Evolutionary conservation across 179 eudicot genomes (phyloP).

Genomic region (Nepenthes alata): DNA sequence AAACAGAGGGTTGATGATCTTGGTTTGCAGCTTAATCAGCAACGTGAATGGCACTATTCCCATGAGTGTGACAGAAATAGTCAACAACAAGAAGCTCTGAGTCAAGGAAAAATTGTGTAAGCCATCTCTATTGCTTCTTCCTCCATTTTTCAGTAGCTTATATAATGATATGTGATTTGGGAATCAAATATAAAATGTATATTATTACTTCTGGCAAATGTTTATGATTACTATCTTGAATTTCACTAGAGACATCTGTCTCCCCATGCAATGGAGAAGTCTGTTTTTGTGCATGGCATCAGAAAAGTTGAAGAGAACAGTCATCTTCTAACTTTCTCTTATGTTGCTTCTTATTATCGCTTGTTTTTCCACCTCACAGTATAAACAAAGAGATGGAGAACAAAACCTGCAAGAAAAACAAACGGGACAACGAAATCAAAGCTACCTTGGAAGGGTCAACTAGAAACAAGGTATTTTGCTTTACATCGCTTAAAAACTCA

Average conservation of each 20-base stretch:
- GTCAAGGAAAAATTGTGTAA: slow-evolving; percentile 28
- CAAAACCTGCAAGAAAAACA: slow-evolving; percentile 23
- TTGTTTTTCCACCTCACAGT: neutral
- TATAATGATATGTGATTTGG: too few species aligned
- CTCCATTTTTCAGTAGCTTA: neutral
- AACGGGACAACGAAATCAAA: slow-evolving; percentile 16
- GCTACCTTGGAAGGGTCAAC: slow-evolving; percentile 16
- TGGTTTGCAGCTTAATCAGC: slow-evolving; percentile 38
- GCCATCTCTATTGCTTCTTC: slow-evolving; percentile 8
- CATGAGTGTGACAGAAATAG: slow-evolving; percentile 18
- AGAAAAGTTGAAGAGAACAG: too few species aligned
- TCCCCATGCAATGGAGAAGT: neutral
- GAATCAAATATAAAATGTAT: too few species aligned
- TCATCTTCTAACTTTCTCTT: neutral
- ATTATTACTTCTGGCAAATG: neutral
- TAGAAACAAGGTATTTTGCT: slow-evolving; percentile 35
- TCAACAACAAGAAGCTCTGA: slow-evolving; percentile 18
- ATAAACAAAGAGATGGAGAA: neutral
- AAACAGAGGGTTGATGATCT: slow-evolving; percentile 64
- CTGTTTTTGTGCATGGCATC: too few species aligned
- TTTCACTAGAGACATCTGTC: neutral
- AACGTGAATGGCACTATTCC: slow-evolving; percentile 35
- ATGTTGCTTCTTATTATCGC: neutral
- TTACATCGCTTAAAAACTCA: neutral
- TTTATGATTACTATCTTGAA: neutral